These are phyloP conservation scores for Trichosanthes truncata DNA, from an alignment of 306 rosid genomes.

Conservation along the genomic window DNA sequence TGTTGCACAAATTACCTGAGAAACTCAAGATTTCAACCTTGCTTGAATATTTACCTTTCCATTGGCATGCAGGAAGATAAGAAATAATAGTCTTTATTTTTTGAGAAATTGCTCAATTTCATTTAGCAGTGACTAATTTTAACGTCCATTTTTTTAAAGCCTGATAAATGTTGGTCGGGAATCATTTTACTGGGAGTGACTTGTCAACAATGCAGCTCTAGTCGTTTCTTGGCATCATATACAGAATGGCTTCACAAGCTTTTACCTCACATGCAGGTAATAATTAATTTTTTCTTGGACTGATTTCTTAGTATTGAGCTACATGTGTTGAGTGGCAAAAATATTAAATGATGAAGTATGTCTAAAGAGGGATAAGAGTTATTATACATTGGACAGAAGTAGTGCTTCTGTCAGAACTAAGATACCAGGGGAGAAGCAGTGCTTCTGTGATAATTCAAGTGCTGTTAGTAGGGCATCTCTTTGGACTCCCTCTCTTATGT, in stretches of 20 bases:
- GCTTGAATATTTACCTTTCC: not conserved
- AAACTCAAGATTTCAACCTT: slow-evolving; percentile 3
- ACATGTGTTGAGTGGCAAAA: not conserved
- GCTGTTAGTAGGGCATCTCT: not conserved
- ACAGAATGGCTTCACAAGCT: slow-evolving; percentile 57
- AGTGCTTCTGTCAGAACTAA: not conserved
- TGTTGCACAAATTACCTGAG: not conserved
- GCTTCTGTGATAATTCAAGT: not conserved
- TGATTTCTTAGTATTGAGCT: not conserved
- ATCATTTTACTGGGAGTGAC: slow-evolving; percentile 73
- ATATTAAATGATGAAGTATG: not conserved
- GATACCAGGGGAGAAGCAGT: not conserved
- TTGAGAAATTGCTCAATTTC: not conserved
- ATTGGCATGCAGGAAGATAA: not conserved
- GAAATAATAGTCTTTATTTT: not conserved
- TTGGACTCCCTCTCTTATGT: not conserved
- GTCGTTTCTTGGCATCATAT: slow-evolving; percentile 59
- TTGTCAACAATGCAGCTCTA: slow-evolving; percentile 61
- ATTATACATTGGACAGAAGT: not conserved
- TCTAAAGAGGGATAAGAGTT: not conserved
- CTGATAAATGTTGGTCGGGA: slow-evolving; percentile 92
- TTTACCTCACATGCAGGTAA: slow-evolving; percentile 63
- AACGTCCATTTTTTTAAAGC: slow-evolving; percentile 35
- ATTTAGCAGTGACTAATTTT: slow-evolving; percentile 9
- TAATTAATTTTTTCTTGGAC: not conserved